Conservation (phyloP, 495 filamentous ascomycete genomes). For the Usnea hakonensis region DNA sequence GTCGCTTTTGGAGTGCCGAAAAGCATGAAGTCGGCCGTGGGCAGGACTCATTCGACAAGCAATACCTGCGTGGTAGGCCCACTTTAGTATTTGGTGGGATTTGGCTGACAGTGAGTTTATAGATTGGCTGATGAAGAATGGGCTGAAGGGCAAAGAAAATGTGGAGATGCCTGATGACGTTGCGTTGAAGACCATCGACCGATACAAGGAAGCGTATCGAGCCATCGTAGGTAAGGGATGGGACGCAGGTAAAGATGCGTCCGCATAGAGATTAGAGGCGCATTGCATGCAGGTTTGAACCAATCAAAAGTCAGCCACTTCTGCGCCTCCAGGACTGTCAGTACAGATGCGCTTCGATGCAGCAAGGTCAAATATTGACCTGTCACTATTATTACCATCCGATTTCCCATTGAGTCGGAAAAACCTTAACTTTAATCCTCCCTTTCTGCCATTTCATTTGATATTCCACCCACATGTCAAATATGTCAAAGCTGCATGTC, state of each 20-base stretch:
- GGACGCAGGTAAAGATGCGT: conserved; percentile 6
- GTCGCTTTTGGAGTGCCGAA: conserved; percentile 79
- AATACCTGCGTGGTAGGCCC: conserved; percentile 52
- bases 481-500: conserved; percentile 9
- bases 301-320: conserved; percentile 4
- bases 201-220: conserved; percentile 66
- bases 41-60: conserved; percentile 87
- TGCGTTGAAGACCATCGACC: conserved; percentile 50
- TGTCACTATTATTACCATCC: background rate
- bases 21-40: conserved; percentile 63
- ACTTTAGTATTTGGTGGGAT: background rate
- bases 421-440: conserved; percentile 15
- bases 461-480: conserved; percentile 11
- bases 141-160: conserved; percentile 62
- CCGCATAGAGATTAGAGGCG: conserved; percentile 4
- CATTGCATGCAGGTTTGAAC: background rate
- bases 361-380: background rate
- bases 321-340: conserved; percentile 12
- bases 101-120: conserved; percentile 6
- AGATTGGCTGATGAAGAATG: conserved; percentile 71
- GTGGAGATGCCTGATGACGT: conserved; percentile 62
- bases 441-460: conserved; percentile 6
- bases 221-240: conserved; percentile 34
- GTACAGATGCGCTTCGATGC: conserved; percentile 11
- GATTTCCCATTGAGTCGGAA: conserved; percentile 8